A percentile compares a stretch with the other conserved stretches of the same genome.
phyloP scores from a whole-genome alignment of 176 grass and related monocot genomes.

The Urochloa ruziziensis region DNA sequence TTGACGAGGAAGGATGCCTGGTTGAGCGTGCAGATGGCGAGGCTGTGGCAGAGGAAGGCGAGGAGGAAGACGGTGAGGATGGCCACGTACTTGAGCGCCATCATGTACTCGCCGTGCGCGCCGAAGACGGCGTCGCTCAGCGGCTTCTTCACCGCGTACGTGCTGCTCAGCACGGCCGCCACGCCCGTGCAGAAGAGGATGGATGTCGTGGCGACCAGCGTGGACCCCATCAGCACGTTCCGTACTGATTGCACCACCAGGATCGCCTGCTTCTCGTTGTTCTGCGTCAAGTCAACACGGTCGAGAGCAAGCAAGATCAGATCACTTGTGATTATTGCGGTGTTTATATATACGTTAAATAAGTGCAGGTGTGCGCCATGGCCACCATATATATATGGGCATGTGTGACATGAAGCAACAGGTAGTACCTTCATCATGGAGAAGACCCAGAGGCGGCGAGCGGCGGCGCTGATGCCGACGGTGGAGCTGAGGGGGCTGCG shows the following conservation, averaged over 20 bases:
- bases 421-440: conserved; percentile 63
- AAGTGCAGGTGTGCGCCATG: too few relatives aligned
- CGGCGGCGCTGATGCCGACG: conserved; percentile 66
- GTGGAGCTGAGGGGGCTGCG: conserved; percentile 52
- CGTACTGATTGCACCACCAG: conserved; percentile 74
- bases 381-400: too few relatives aligned
- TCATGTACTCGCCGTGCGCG: conserved; percentile 59
- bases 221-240: conserved; percentile 84
- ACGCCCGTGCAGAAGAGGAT: conserved; percentile 71
- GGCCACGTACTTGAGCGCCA: conserved; percentile 56
- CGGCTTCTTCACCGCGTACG: conserved; percentile 80
- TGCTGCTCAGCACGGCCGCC: conserved; percentile 81
- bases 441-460: conserved; percentile 70
- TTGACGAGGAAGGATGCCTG: conserved; percentile 78
- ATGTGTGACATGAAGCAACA: too few relatives aligned
- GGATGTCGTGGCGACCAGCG: conserved; percentile 66
- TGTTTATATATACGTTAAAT: too few relatives aligned
- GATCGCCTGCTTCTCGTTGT: conserved; percentile 72
- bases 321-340: too few relatives aligned
- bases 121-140: conserved; percentile 62
- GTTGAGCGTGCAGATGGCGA: conserved; percentile 72
- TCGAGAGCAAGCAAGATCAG: neutral
- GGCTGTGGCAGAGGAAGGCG: conserved; percentile 71
- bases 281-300: conserved; percentile 7
- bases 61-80: conserved; percentile 72